phyloP scores from a whole-genome alignment of 2,329 filamentous ascomycete species.

The Penicillium verrucosum region DNA sequence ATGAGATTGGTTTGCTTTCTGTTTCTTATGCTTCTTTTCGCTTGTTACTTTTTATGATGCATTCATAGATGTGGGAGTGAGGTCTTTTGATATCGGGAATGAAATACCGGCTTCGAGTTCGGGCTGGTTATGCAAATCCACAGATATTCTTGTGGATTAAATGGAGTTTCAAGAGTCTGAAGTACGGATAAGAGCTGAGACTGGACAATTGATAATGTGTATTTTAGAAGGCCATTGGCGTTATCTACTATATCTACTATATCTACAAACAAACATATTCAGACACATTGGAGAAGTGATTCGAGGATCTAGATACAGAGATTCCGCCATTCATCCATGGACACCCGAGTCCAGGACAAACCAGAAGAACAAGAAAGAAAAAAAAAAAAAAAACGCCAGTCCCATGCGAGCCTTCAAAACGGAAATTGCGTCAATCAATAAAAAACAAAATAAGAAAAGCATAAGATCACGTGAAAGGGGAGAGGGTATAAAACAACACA shows the following conservation, averaged over 20 bases:
- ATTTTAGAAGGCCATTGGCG: background rate
- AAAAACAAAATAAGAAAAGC: constrained; percentile 20
- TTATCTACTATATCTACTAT: too few relatives aligned
- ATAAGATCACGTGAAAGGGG: constrained; percentile 27
- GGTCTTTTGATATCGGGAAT: background rate
- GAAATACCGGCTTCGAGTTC: background rate
- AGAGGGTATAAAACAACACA: constrained; percentile 26
- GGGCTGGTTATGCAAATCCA: background rate
- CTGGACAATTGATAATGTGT: background rate
- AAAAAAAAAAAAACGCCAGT: constrained; percentile 29
- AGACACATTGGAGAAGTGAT: constrained; percentile 18
- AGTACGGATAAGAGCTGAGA: background rate
- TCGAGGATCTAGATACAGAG: constrained; percentile 24
- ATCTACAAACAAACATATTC: background rate
- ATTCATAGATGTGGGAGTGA: background rate
- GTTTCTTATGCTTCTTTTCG: background rate
- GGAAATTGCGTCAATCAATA: constrained; percentile 30
- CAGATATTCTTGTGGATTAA: background rate
- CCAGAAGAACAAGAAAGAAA: constrained; percentile 6
- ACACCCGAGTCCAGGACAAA: constrained; percentile 18
- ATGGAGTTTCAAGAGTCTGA: background rate
- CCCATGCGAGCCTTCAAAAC: constrained; percentile 33
- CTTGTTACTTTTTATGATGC: background rate
- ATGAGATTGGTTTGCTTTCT: background rate
- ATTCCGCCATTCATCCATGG: constrained; percentile 21